Evolutionary conservation across 345 rosid species (phyloP).

Genomic region (Viola odorata): DNA sequence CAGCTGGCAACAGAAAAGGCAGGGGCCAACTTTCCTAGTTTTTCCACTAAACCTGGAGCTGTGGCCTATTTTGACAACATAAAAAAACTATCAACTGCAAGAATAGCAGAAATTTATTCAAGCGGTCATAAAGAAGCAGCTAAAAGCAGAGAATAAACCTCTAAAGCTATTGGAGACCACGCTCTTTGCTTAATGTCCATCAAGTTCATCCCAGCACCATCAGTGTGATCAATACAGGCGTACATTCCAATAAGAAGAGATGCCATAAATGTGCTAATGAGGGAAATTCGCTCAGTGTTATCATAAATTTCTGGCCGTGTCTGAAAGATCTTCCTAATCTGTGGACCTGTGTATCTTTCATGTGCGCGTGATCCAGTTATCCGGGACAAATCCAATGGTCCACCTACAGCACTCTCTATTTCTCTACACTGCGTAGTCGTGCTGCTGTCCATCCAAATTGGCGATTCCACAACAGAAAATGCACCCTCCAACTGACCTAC

Average conservation of each 20-base stretch:
- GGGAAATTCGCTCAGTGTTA: slow-evolving; percentile 75
- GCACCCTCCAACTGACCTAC: slow-evolving; percentile 58
- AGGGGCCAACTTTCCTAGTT: slow-evolving; percentile 83
- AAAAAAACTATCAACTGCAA: not conserved
- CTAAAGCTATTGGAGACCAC: slow-evolving; percentile 60
- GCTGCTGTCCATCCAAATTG: slow-evolving; percentile 96
- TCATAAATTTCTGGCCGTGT: slow-evolving; percentile 41
- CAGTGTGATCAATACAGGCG: slow-evolving; percentile 81
- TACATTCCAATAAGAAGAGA: slow-evolving; percentile 61
- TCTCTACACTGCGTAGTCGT: slow-evolving; percentile 72
- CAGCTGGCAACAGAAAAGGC: slow-evolving; percentile 81
- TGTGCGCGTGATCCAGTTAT: slow-evolving; percentile 77
- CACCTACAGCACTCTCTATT: slow-evolving; percentile 85
- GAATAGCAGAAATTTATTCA: not conserved
- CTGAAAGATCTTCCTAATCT: slow-evolving; percentile 62
- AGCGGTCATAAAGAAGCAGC: not conserved
- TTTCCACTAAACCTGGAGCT: slow-evolving; percentile 75
- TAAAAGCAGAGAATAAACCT: slow-evolving; percentile 38
- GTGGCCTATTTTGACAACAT: slow-evolving; percentile 66
- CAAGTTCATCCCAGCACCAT: slow-evolving; percentile 96
- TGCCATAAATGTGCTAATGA: slow-evolving; percentile 97
- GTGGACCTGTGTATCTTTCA: slow-evolving; percentile 88
- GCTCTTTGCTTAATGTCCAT: slow-evolving; percentile 66
- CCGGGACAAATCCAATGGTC: slow-evolving; percentile 64
- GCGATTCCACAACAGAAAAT: slow-evolving; percentile 71